Evolutionary conservation across 306 rosid genomes (phyloP).

Genomic region (Benincasa hispida): DNA sequence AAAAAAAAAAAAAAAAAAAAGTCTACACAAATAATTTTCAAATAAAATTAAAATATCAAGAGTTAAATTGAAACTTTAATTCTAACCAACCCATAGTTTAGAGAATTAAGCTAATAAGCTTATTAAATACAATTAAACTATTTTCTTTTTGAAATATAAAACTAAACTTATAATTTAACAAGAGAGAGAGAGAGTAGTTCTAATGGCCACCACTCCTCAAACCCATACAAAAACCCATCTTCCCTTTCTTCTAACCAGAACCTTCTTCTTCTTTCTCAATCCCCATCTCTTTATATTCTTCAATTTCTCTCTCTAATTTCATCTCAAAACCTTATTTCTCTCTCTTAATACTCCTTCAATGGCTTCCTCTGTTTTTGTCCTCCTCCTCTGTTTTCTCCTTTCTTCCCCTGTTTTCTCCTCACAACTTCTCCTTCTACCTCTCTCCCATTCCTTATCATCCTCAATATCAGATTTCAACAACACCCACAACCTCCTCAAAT

Average conservation of each 20-base stretch:
- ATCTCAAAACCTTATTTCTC: not conserved
- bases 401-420: slow-evolving; percentile 22
- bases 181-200: not conserved
- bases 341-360: slow-evolving; percentile 7
- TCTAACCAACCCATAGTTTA: too few relatives aligned
- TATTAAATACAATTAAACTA: too few relatives aligned
- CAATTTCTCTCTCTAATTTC: not conserved
- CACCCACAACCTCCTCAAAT: slow-evolving; percentile 66
- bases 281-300: not conserved
- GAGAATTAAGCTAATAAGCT: too few relatives aligned
- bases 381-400: slow-evolving; percentile 32
- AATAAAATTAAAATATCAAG: too few relatives aligned
- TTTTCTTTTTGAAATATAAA: too few relatives aligned
- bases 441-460: slow-evolving; percentile 58
- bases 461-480: slow-evolving; percentile 37
- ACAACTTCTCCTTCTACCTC: slow-evolving; percentile 32
- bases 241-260: not conserved
- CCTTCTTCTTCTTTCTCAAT: not conserved
- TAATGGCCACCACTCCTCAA: not conserved
- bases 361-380: slow-evolving; percentile 25
- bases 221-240: not conserved
- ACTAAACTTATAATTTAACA: too few relatives aligned
- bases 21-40: too few relatives aligned
- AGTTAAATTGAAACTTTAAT: too few relatives aligned
- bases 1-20: too few relatives aligned